Evolutionary conservation across 1,139 yeast genomes (phyloP), one percentile per base, ranked within the genome.

Genomic region (Diutina mesorugosa): DNA sequence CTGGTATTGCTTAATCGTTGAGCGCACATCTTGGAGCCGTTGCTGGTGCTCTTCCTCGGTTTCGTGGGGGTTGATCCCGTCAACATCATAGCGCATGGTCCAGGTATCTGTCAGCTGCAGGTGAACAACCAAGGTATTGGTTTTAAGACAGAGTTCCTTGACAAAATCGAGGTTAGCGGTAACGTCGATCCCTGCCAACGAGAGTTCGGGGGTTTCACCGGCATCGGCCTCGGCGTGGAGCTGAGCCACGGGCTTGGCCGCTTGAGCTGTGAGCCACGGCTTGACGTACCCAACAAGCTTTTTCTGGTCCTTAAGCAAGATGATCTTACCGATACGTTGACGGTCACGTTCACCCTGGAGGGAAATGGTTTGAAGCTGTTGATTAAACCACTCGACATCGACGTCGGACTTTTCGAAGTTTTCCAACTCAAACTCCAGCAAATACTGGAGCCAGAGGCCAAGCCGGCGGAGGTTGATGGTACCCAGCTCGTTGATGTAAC

Each of bases 401-500:
- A 62, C 87, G 62, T 82, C 84, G 62, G 88, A 78, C 57, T 78
- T 78, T 58, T 81, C 76, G 70, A 93, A 89, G 57, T 93, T 88
- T n/a, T 79, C 85, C 57, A 82, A 87, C 66, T 93, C 99, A 66
- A 85, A 85, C 50, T 72, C 66, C 6, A 93, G 89, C 58, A 95
- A 75, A 38, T 78, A 81, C 45, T 71, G 69, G 72, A 95, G 72
- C 60, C 95, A 72, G 55, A 77, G 74, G 63, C 90, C 96, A 3
- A 90, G 97, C 58, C 90, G 83, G 53, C 78, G 80, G 55, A 91
- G 70, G 66, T 90, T 83, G 55, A 95, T 78, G 18, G 75, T 74
- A 45, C 99, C 99, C 68, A 93, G 99, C 64, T 93, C 83, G 0
- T 98, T 91, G 65, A 93, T 79, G 66, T 85, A 93, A 18, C 89